Evolutionary conservation across 2,329 filamentous ascomycete genomes (phyloP).

Genomic region (Paraphaeosphaeria minitans): DNA sequence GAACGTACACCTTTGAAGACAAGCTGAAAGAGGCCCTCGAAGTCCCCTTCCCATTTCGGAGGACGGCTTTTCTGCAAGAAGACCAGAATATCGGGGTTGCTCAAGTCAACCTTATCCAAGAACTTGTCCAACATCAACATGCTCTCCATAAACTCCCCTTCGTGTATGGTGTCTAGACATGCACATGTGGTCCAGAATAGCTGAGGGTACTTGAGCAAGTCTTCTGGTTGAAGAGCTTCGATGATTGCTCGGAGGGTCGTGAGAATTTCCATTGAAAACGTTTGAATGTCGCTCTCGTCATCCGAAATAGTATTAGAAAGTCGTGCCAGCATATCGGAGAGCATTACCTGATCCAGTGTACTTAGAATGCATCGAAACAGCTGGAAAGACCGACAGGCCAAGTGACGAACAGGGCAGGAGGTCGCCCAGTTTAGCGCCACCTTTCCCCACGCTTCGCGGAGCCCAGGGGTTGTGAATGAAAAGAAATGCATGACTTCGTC

Average conservation of each 20-base stretch:
- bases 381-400: slow-evolving; percentile 96
- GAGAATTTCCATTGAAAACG: slow-evolving; percentile 96
- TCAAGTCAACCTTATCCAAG: slow-evolving; percentile 81
- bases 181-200: slow-evolving; percentile 98
- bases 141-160: slow-evolving; percentile 90
- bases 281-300: slow-evolving; percentile 89
- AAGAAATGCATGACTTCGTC: slow-evolving; percentile 84
- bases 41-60: slow-evolving; percentile 83
- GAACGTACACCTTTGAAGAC: slow-evolving; percentile 93
- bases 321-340: slow-evolving; percentile 93
- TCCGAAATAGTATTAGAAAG: slow-evolving; percentile 97
- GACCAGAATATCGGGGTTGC: slow-evolving; percentile 69
- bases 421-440: slow-evolving; percentile 94
- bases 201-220: slow-evolving; percentile 88
- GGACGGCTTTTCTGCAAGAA: slow-evolving; percentile 80
- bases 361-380: slow-evolving; percentile 94
- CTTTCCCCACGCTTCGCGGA: slow-evolving; percentile 90
- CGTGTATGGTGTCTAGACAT: slow-evolving; percentile 95
- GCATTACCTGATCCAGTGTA: slow-evolving; percentile 88
- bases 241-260: slow-evolving; percentile 94
- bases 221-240: slow-evolving; percentile 76
- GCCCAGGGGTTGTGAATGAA: slow-evolving; percentile 78
- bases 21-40: slow-evolving; percentile 83
- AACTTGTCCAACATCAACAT: slow-evolving; percentile 89
- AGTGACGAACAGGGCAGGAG: slow-evolving; percentile 90